Evolutionary conservation across 202 grass and related monocot genomes (phyloP).

Genomic region (Panicum virgatum): DNA sequence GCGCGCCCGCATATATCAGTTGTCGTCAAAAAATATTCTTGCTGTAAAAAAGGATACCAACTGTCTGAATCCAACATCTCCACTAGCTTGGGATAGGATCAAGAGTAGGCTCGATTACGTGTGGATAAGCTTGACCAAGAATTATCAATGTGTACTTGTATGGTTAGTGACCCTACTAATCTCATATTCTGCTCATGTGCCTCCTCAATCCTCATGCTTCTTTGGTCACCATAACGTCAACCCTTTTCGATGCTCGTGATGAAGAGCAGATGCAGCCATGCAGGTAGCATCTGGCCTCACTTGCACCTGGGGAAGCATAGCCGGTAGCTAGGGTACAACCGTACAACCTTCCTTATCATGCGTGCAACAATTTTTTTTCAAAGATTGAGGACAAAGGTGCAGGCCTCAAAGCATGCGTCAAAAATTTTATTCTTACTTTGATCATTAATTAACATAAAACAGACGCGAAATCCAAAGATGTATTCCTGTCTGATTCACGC

Average conservation of each 20-base stretch:
- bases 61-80: not conserved
- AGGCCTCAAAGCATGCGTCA: not conserved
- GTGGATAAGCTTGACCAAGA: not conserved
- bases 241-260: slow-evolving; percentile 15
- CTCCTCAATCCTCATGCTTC: not conserved
- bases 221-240: slow-evolving; percentile 5
- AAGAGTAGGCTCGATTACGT: not conserved
- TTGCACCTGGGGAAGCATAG: slow-evolving; percentile 17
- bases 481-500: not conserved
- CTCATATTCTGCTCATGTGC: not conserved
- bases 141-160: not conserved
- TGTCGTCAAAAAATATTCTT: not conserved
- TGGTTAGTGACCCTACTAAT: slow-evolving; percentile 15
- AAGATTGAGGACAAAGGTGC: slow-evolving; percentile 14
- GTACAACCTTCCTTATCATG: not conserved
- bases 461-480: not conserved
- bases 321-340: not conserved
- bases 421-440: slow-evolving; percentile 4
- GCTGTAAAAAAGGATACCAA: not conserved
- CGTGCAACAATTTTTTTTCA: not conserved
- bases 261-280: not conserved
- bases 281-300: slow-evolving; percentile 19
- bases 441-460: not conserved
- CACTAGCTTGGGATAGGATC: not conserved
- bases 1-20: too few relatives aligned